Conservation (phyloP, 805 yeast species). For the Teunomyces atbi region DNA sequence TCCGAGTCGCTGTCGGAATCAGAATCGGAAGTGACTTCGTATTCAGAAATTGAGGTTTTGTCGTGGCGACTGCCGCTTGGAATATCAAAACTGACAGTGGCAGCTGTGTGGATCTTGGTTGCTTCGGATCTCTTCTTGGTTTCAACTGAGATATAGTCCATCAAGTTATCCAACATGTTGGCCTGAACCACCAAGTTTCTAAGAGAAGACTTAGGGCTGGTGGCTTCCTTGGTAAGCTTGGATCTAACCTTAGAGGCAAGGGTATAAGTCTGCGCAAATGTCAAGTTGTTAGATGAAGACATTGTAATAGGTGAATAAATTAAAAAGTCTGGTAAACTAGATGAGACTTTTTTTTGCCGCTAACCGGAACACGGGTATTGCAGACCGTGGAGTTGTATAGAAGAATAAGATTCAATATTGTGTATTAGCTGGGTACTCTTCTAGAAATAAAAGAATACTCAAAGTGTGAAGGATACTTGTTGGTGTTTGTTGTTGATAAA, state of each 20-base stretch:
- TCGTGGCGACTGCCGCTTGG: slow-evolving; percentile 15
- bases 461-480: neutral
- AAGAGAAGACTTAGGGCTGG: slow-evolving; percentile 54
- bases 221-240: slow-evolving; percentile 62
- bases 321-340: neutral
- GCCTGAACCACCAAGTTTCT: slow-evolving; percentile 67
- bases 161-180: slow-evolving; percentile 62
- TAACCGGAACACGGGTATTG: neutral
- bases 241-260: slow-evolving; percentile 64
- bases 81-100: slow-evolving; percentile 13
- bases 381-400: neutral
- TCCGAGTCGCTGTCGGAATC: slow-evolving; percentile 24
- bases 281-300: slow-evolving; percentile 5
- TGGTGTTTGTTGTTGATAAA: neutral
- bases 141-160: slow-evolving; percentile 47
- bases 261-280: slow-evolving; percentile 55
- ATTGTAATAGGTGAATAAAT: neutral
- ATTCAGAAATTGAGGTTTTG: slow-evolving; percentile 36
- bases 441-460: neutral
- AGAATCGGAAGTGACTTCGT: slow-evolving; percentile 35
- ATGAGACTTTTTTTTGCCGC: neutral
- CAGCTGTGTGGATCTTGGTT: slow-evolving; percentile 5
- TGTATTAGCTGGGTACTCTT: neutral
- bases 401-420: neutral
- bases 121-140: slow-evolving; percentile 19